Percentiles rank a stretch among this genome's conserved stretches.
Evolutionary conservation across 768 basidiomycete species (phyloP).

Genomic region (Hygrophorus russula): DNA sequence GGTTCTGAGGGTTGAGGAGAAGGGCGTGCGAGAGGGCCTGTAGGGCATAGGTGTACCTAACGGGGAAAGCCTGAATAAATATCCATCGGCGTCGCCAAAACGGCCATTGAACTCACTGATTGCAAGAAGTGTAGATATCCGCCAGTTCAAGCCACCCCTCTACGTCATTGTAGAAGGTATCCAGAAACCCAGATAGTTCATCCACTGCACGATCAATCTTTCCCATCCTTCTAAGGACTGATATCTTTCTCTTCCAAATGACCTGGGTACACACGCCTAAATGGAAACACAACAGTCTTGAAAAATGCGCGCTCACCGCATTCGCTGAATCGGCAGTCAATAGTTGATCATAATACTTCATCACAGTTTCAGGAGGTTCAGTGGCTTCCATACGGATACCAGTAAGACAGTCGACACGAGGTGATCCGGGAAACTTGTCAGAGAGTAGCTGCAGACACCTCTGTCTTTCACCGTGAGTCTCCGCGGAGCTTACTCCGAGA

Average conservation of each 20-base stretch:
- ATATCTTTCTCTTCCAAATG: slow-evolving; percentile 73
- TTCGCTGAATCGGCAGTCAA: slow-evolving; percentile 59
- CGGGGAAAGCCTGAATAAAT: neutral
- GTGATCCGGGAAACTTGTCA: slow-evolving; percentile 66
- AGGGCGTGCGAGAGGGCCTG: slow-evolving; percentile 75
- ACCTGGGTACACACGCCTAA: slow-evolving; percentile 26
- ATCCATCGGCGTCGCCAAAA: neutral
- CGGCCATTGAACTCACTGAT: slow-evolving; percentile 42
- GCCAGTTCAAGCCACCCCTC: slow-evolving; percentile 86
- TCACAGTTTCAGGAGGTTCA: slow-evolving; percentile 41
- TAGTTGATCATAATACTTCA: slow-evolving; percentile 55
- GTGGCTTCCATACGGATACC: slow-evolving; percentile 73
- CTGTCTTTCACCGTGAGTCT: slow-evolving; percentile 21
- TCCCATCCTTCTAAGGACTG: slow-evolving; percentile 54
- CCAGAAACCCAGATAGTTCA: slow-evolving; percentile 63
- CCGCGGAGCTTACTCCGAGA: neutral
- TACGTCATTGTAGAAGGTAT: slow-evolving; percentile 81
- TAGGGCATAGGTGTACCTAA: slow-evolving; percentile 62
- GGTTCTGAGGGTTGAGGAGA: slow-evolving; percentile 77
- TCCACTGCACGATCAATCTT: slow-evolving; percentile 56
- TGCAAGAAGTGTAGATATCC: slow-evolving; percentile 63
- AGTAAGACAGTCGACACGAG: slow-evolving; percentile 65
- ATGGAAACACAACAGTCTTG: neutral
- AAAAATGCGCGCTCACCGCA: slow-evolving; percentile 34
- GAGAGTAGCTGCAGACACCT: slow-evolving; percentile 50